Percentiles rank a stretch among this genome's conserved stretches.
phyloP scores from a whole-genome alignment of 164 flowering plant species.

The Paratinospora sagittata region DNA sequence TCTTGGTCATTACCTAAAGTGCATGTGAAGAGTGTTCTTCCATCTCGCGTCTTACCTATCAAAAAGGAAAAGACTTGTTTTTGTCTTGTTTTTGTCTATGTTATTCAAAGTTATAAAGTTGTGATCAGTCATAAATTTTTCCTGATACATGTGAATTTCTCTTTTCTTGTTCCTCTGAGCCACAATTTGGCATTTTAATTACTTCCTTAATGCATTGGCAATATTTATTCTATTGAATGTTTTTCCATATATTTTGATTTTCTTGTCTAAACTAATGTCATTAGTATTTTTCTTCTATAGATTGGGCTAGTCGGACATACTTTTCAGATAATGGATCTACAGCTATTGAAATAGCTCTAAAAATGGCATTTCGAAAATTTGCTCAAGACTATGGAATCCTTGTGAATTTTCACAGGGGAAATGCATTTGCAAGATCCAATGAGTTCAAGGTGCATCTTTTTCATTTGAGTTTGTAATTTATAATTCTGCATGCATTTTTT shows the following conservation, averaged over 20 bases:
- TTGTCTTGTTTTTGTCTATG: too few relatives aligned
- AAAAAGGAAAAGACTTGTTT: too few relatives aligned
- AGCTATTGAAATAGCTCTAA: constrained; percentile 91
- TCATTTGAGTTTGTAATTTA: not conserved
- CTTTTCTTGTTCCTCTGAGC: too few relatives aligned
- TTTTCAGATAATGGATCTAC: constrained; percentile 98
- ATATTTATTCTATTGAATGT: not conserved
- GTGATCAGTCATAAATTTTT: too few relatives aligned
- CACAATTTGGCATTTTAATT: too few relatives aligned
- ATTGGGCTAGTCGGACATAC: constrained; percentile 91
- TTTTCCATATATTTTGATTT: not conserved
- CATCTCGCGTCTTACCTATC: too few relatives aligned
- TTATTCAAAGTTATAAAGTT: too few relatives aligned
- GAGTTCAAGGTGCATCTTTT: constrained; percentile 52
- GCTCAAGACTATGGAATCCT: constrained; percentile 56
- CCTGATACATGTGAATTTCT: too few relatives aligned
- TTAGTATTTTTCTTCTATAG: constrained; percentile 29
- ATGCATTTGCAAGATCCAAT: constrained; percentile 19
- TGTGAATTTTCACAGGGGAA: constrained; percentile 15
- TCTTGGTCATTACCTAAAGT: too few relatives aligned
- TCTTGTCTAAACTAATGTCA: not conserved
- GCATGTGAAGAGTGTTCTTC: too few relatives aligned
- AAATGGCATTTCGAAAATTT: constrained; percentile 97
- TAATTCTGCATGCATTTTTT: not conserved
- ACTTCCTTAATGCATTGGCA: not conserved